Evolutionary conservation across 164 flowering plant genomes (phyloP), one percentile per base, ranked within the genome.

Genomic region (Stephania japonica): DNA sequence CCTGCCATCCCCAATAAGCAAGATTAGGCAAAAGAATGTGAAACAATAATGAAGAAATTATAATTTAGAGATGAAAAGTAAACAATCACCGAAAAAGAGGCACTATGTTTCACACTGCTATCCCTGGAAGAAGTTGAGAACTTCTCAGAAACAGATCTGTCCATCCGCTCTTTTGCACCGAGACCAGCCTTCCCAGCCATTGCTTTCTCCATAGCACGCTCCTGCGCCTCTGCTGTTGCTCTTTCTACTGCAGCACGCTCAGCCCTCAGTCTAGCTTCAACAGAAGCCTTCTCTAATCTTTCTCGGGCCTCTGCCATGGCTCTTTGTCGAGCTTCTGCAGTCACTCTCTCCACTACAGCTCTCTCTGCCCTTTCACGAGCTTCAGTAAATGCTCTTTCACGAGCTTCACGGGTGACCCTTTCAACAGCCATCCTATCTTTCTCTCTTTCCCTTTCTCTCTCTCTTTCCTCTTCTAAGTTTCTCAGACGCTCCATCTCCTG

Each of bases 161-260:
- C 90, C 64, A 73, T 76, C 41, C 76, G 80, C 53, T 82, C 83
- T 77, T 80, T 85, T 47, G 84, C 80, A 67, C 73, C 79, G n/a
- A 71, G 68, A 49, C 83, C 75, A 73, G 81, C 79, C 79, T 90
- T 89, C 79, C 73, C 89, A n/a, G 87, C 81, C 76, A 86, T 38
- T 26, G 92, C 91, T 81, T 85, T 94, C 74, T 94, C 91, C 25
- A 85, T 78, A 70, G 96, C 98, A 75, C 95, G 95, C 70, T 86
- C 87, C 73, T 94, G 80, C 66, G 96, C 97, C 84, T 91, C 99
- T 67, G 88, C 83, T 50, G 92, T 89, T 70, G 97, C 98, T 77
- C 96, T 83, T 78, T 93, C 98, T 49, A 90, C 94, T 32, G 96
- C 98, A 79, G 97, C 94, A 73, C 96, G 94, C 79, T 89, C 92